Evolutionary conservation across 495 filamentous ascomycete genomes (phyloP).

Genomic region (Talaromyces proteolyticus): DNA sequence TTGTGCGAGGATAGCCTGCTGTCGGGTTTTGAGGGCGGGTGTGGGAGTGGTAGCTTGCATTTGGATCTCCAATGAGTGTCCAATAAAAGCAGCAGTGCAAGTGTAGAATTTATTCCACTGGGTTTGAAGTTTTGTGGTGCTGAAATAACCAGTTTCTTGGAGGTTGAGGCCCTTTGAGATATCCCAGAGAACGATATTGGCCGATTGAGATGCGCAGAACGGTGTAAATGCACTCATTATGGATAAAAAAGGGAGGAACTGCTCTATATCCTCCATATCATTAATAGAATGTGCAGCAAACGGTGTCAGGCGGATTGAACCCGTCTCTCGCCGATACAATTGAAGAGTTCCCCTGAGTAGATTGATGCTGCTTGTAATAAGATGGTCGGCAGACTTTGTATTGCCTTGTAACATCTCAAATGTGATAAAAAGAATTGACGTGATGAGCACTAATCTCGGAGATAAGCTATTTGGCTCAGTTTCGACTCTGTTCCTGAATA

Average conservation of each 20-base stretch:
- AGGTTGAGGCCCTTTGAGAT: not conserved
- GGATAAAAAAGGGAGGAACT: not conserved
- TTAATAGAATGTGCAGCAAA: not conserved
- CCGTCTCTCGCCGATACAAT: not conserved
- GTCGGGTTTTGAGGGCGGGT: not conserved
- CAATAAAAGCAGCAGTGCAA: not conserved
- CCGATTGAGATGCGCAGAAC: not conserved
- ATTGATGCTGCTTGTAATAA: conserved; percentile 14
- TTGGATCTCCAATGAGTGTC: not conserved
- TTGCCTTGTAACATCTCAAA: conserved; percentile 18
- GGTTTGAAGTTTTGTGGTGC: not conserved
- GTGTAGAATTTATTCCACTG: not conserved
- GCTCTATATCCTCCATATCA: not conserved
- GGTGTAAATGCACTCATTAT: not conserved
- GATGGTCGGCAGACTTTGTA: conserved; percentile 5
- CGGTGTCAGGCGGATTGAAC: not conserved
- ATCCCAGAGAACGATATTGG: not conserved
- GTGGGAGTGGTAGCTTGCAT: not conserved
- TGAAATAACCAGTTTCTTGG: not conserved
- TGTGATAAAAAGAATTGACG: conserved; percentile 13
- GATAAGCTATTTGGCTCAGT: conserved; percentile 9
- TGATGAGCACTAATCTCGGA: conserved; percentile 12
- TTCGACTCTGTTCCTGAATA: conserved; percentile 10
- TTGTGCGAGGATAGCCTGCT: not conserved
- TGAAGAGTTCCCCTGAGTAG: conserved; percentile 4